A percentile compares a stretch with the other conserved stretches of the same genome.
Evolutionary conservation across 805 yeast species (phyloP).

Genomic region (Jamesozyma spencerorum): DNA sequence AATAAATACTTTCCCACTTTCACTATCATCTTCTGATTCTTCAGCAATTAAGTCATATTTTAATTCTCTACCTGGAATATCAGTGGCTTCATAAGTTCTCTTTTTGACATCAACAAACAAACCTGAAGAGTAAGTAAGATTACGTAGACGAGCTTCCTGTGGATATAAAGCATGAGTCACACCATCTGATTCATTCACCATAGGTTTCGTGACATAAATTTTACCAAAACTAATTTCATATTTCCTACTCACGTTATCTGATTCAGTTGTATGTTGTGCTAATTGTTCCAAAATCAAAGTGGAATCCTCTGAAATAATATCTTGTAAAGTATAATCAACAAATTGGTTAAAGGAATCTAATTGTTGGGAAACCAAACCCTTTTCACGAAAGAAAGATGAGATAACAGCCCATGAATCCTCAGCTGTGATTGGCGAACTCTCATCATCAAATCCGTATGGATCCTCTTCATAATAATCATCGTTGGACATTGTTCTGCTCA

Average conservation of each 20-base stretch:
- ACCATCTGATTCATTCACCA: constrained; percentile 99
- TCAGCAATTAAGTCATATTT: constrained; percentile 45
- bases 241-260: constrained; percentile 81
- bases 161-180: constrained; percentile 98
- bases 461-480: constrained; percentile 38
- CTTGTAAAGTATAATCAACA: constrained; percentile 93
- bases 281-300: constrained; percentile 93
- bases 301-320: constrained; percentile 91
- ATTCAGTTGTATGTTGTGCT: constrained; percentile 90
- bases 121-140: constrained; percentile 92
- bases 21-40: constrained; percentile 52
- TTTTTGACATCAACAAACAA: constrained; percentile 93
- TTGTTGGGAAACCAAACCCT: constrained; percentile 96
- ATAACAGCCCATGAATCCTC: constrained; percentile 99
- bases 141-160: constrained; percentile 94
- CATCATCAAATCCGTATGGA: constrained; percentile 66
- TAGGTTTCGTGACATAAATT: constrained; percentile 90
- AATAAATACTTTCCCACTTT: constrained; percentile 77
- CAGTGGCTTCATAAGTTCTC: constrained; percentile 75
- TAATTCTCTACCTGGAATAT: constrained; percentile 50
- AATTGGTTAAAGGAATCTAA: constrained; percentile 97
- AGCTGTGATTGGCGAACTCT: constrained; percentile 69
- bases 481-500: constrained; percentile 7
- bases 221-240: constrained; percentile 97
- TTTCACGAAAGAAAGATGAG: constrained; percentile 89